Base-by-base conservation (phyloP, 305 asterid species). In the Coffea humblotiana region DNA sequence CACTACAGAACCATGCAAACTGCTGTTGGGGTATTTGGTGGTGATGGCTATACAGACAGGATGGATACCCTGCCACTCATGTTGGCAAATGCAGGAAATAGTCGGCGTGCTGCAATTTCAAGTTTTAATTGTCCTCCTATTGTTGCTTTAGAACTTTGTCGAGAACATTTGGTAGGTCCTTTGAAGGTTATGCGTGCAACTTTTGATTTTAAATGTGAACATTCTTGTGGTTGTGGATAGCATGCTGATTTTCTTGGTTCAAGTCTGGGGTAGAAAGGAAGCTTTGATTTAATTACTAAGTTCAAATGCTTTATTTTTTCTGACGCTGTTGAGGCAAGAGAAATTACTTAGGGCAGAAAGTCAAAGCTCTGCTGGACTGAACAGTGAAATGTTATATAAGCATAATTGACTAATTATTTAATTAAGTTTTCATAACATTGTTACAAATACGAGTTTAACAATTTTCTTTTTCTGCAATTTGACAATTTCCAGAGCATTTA, bases 21-120 rank as follows among this genome's bases (percentile, higher is more conserved):
- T 72, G 96, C 97, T 78, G 97, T 90, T 77, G 98, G 98, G 79
- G 97, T 91, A 73, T 94, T 94, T 82, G 98, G 98, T 70, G 97
- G 98, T 37, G 93, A 83, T 72, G 93, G 86, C 78, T 86, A 88
- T 85, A 79, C 89, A 25, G 98, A 93, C 74, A 79, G 86, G 86
- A 86, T 80, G 92, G 95, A 92, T 83, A 48, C 56, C 75, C 79
- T 88, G 79, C 98, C 98, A 43, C 85, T 93, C 64, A 94, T 94
- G 98, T 93, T 93, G 86, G 98, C 91, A 84, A 88, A 93, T 86
- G 95, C 97, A 40, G 97, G 97, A 88, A 87, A 84, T 79, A 90
- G 98, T 86, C 87, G 82, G 40, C 94, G 88, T 78, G 83, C 88
- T 88, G 98, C 98, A 73, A 90, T 94, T 85, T 93, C 98, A 65